phyloP scores from a whole-genome alignment of 768 basidiomycete genomes.

The Pulveroboletus sp. region DNA sequence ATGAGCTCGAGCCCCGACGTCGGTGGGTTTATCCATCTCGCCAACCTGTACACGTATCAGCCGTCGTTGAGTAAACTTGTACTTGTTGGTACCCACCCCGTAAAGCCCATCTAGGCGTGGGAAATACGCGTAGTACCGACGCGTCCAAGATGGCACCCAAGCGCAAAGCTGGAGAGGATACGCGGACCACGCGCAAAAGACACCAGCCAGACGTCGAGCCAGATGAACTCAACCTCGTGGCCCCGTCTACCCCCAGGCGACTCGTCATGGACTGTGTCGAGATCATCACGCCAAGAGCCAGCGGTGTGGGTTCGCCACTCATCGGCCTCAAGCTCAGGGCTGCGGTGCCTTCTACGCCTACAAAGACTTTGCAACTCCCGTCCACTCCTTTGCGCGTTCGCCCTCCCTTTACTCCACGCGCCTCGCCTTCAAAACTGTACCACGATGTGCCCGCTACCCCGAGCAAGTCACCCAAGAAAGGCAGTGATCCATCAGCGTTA shows the following conservation, averaged over 20 bases:
- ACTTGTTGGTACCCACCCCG: constrained; percentile 41
- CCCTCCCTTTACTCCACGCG: constrained; percentile 13
- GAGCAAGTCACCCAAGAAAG: constrained; percentile 18
- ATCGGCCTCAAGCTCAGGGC: neutral
- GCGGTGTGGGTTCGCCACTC: constrained; percentile 10
- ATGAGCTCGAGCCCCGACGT: constrained; percentile 67
- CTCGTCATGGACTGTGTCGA: constrained; percentile 32
- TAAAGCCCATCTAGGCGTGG: constrained; percentile 52
- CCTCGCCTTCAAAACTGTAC: constrained; percentile 15
- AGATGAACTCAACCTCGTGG: constrained; percentile 31
- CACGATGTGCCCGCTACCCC: constrained; percentile 18
- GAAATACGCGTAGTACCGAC: constrained; percentile 24
- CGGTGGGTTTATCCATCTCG: constrained; percentile 83
- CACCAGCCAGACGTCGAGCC: constrained; percentile 12
- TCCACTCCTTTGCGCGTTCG: constrained; percentile 14
- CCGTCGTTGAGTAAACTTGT: neutral
- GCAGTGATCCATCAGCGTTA: neutral
- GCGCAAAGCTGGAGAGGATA: constrained; percentile 38
- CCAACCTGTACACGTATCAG: constrained; percentile 46
- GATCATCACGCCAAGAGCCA: constrained; percentile 26
- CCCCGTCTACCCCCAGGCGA: constrained; percentile 28
- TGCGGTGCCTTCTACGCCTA: constrained; percentile 20
- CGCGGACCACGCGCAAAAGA: constrained; percentile 30
- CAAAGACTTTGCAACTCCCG: constrained; percentile 8
- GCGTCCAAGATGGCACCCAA: constrained; percentile 35